Evolutionary conservation across 768 basidiomycete genomes (phyloP).

Genomic region (Tulasnella sp.): DNA sequence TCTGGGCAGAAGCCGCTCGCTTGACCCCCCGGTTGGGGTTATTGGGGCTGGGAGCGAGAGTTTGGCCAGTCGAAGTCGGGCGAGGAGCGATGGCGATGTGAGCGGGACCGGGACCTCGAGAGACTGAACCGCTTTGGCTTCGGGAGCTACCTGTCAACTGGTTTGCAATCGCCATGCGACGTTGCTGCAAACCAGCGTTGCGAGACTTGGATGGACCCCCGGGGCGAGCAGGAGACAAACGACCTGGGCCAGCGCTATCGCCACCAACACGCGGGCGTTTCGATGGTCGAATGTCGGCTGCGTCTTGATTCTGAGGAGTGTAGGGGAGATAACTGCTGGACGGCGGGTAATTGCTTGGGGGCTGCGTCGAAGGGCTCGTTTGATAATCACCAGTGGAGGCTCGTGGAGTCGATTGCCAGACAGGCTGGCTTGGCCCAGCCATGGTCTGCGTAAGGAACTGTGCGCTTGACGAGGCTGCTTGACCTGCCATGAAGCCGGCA

Average conservation of each 20-base stretch:
- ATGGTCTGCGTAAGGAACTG: not conserved
- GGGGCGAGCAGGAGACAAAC: not conserved
- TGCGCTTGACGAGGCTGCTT: not conserved
- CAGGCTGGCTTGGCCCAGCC: not conserved
- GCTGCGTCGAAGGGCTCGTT: not conserved
- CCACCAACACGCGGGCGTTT: not conserved
- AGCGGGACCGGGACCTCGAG: not conserved
- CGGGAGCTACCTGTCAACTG: not conserved
- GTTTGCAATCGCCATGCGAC: not conserved
- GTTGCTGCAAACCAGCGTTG: not conserved
- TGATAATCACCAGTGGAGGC: not conserved
- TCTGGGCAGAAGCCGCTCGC: not conserved
- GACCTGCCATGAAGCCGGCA: slow-evolving; percentile 15
- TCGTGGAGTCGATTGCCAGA: not conserved
- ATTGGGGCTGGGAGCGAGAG: not conserved
- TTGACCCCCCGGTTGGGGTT: not conserved
- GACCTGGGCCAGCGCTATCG: not conserved
- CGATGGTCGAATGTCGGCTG: not conserved
- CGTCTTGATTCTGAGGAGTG: not conserved
- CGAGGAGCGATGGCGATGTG: not conserved
- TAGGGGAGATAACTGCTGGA: not conserved
- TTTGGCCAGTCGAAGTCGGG: not conserved
- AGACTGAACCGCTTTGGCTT: not conserved
- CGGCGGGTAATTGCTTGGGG: not conserved
- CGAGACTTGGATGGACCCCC: not conserved